Evolutionary conservation across 2,329 filamentous ascomycete genomes (phyloP).

Genomic region (Fusarium coicis): DNA sequence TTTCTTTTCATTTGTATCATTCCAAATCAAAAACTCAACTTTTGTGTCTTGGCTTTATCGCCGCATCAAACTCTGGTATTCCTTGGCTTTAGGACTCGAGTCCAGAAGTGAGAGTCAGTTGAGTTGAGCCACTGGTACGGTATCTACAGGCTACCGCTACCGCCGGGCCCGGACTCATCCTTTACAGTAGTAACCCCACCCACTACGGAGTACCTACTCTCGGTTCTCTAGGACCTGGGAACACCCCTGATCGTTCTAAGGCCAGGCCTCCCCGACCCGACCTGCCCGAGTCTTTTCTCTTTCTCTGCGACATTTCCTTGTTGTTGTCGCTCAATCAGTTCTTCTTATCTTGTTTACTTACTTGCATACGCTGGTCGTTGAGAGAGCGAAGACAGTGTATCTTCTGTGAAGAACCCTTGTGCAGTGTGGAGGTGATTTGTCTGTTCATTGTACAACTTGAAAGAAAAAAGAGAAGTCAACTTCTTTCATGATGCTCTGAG

Average conservation of each 20-base stretch:
- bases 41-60: neutral
- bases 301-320: slow-evolving; percentile 36
- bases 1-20: neutral
- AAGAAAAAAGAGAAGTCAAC: slow-evolving; percentile 17
- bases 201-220: slow-evolving; percentile 25
- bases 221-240: slow-evolving; percentile 33
- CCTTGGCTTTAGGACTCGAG: slow-evolving; percentile 2
- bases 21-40: slow-evolving; percentile 11
- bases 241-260: slow-evolving; percentile 31
- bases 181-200: slow-evolving; percentile 20
- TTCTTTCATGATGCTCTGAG: slow-evolving; percentile 44
- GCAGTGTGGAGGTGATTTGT: slow-evolving; percentile 4
- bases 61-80: neutral
- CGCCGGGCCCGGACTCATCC: slow-evolving; percentile 27
- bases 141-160: neutral
- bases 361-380: slow-evolving; percentile 35
- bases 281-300: slow-evolving; percentile 9
- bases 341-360: slow-evolving; percentile 27
- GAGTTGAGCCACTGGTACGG: neutral
- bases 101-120: neutral
- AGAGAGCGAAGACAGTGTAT: slow-evolving; percentile 1
- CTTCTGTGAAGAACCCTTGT: slow-evolving; percentile 1
- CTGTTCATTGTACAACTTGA: slow-evolving; percentile 32
- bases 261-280: slow-evolving; percentile 15
- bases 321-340: slow-evolving; percentile 3